Evolutionary conservation across 2,329 filamentous ascomycete genomes (phyloP).

Genomic region (Moelleriella libera): DNA sequence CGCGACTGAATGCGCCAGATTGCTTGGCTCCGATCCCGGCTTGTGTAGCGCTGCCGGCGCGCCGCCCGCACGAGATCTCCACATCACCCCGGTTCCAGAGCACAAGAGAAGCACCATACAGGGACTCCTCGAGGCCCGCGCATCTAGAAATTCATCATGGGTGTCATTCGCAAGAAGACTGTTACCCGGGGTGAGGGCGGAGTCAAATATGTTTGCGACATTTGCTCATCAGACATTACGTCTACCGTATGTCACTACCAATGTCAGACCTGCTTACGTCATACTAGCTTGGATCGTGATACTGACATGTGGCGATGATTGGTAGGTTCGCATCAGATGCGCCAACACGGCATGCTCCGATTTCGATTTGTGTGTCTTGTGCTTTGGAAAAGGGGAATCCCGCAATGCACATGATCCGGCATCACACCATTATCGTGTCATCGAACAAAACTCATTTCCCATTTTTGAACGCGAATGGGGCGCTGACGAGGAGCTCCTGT

Average conservation of each 20-base stretch:
- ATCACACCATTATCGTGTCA: slow-evolving; percentile 80
- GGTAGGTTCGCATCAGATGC: slow-evolving; percentile 84
- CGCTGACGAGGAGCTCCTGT: slow-evolving; percentile 86
- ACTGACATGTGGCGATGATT: slow-evolving; percentile 6
- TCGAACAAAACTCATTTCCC: slow-evolving; percentile 95
- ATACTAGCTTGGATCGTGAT: background rate
- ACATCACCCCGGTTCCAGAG: background rate
- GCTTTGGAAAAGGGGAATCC: slow-evolving; percentile 70
- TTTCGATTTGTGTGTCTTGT: slow-evolving; percentile 93
- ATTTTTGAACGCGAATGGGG: slow-evolving; percentile 95
- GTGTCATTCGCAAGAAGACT: slow-evolving; percentile 92
- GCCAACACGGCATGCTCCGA: slow-evolving; percentile 73
- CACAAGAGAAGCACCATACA: background rate
- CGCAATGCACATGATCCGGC: slow-evolving; percentile 77
- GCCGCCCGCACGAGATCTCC: background rate
- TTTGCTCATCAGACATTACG: slow-evolving; percentile 92
- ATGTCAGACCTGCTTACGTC: background rate
- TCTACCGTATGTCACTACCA: slow-evolving; percentile 57
- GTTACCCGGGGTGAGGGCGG: slow-evolving; percentile 73
- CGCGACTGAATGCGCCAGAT: background rate
- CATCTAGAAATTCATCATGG: slow-evolving; percentile 40
- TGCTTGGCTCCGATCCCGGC: background rate
- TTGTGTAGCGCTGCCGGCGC: background rate
- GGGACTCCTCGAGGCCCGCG: background rate
- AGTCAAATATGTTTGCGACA: slow-evolving; percentile 93